Evolutionary conservation across 495 filamentous ascomycete species (phyloP), one percentile per base, ranked within the genome.

Genomic region (Aspergillus affinis): DNA sequence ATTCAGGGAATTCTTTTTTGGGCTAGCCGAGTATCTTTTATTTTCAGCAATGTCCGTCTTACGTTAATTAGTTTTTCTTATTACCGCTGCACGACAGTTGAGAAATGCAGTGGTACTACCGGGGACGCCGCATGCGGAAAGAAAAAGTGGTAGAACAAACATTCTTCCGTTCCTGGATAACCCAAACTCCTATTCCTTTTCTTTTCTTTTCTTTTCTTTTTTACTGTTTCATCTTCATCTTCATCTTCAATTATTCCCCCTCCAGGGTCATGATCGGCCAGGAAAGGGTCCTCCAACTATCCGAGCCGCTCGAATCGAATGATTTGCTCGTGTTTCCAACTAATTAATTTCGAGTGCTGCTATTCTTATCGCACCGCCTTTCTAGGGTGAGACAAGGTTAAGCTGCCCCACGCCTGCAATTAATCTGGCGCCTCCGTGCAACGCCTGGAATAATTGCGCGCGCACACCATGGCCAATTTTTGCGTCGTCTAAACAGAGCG

Each of bases 401-500:
- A 4, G 36, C 36, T 57, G 53, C 61, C 57, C 61, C 61, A 60
- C 47, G 47, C 47, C 47, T 55, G 46, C 51, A 41, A 41, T 41
- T 41, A 41, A 41, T 41, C 36, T 41, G 36, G 36, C 36, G 36
- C 36, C 36, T 41, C 36, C 36, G 36, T 26, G 23, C 49, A 26
- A 58, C 51, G 18, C 47, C 46, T 55, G 30, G 7, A 32, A 32
- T 45, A 27, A 30, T 47, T 51, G 46, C 48, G 18, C 51, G 26
- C 17, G 48, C 26, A 29, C 6, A 63, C 30, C 20, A 56, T 59
- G 57, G 51, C 23, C 18, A 9, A 51, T 30, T 58, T 50, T 52
- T 63, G 61, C 45, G 47, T 51, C 51, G 27, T 48, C 36, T 64
- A 55, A 64, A 48, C 58, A 30, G 54, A 46, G 20, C 21, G 46